phyloP scores from a whole-genome alignment of 176 grass and related monocot genomes.

The Dactylis glomerata region DNA sequence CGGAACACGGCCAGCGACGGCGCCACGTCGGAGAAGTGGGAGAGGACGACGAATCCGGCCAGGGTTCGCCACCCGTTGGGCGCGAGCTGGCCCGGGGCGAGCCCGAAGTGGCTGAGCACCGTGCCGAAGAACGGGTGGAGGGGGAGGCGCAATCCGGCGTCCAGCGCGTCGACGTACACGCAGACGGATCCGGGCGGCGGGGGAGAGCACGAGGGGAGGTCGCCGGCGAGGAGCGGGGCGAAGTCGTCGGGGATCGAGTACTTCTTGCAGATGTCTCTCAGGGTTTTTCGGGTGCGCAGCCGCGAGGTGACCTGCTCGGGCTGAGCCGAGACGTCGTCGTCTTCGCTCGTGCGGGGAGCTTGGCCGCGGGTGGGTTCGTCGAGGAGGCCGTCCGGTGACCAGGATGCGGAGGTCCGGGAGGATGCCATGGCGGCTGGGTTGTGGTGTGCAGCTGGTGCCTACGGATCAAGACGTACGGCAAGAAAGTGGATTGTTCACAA shows the following conservation, averaged over 20 bases:
- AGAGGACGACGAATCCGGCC: constrained; percentile 1
- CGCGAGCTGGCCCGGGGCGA: not conserved
- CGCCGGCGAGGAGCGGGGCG: not conserved
- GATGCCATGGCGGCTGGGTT: not conserved
- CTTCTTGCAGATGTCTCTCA: not conserved
- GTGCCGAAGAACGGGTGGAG: not conserved
- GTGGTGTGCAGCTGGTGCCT: not conserved
- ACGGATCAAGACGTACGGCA: too few relatives aligned
- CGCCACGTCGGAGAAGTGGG: not conserved
- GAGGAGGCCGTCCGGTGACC: not conserved
- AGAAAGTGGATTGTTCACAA: too few relatives aligned
- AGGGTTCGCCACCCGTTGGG: constrained; percentile 1
- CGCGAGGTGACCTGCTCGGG: not conserved
- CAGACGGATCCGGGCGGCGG: not conserved
- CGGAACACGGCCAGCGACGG: not conserved
- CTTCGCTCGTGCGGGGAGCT: not conserved
- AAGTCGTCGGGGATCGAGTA: not conserved
- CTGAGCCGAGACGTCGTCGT: not conserved
- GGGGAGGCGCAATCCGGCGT: not conserved
- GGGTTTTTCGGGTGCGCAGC: not conserved
- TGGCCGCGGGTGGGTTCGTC: not conserved
- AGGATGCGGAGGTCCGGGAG: not conserved
- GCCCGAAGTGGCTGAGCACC: not conserved
- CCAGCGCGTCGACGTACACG: constrained; percentile 5
- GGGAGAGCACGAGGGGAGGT: not conserved